These are phyloP conservation scores for Elasticomyces elasticus DNA, from an alignment of 495 filamentous ascomycete species.

Conservation along the genomic window DNA sequence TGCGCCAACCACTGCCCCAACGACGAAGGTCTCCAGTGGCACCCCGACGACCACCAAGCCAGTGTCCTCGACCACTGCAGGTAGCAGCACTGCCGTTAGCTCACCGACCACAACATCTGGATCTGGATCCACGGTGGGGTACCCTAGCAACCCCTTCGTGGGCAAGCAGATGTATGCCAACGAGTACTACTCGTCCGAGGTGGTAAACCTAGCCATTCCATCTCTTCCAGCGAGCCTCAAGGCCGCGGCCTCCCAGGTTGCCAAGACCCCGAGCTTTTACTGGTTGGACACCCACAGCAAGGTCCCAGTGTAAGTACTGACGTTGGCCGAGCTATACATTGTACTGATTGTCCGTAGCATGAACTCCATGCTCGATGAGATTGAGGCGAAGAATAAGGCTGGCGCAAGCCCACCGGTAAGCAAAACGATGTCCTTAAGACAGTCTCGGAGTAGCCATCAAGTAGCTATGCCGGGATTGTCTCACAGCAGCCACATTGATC, in stretches of 20 bases:
- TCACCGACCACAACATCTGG: neutral
- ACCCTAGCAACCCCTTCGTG: slow-evolving; percentile 41
- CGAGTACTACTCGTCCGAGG: slow-evolving; percentile 45
- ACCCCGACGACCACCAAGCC: neutral
- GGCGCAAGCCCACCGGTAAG: slow-evolving; percentile 40
- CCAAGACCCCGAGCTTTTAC: slow-evolving; percentile 45
- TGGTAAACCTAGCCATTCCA: slow-evolving; percentile 39
- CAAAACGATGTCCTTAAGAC: too few species aligned
- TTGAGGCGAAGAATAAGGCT: slow-evolving; percentile 45
- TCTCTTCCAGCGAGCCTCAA: slow-evolving; percentile 32
- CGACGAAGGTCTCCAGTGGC: neutral
- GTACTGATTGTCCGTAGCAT: slow-evolving; percentile 30
- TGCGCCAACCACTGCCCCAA: neutral
- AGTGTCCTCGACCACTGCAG: neutral
- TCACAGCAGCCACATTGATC: too few species aligned
- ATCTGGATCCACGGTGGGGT: neutral
- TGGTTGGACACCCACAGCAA: slow-evolving; percentile 6
- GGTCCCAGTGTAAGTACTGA: slow-evolving; percentile 6
- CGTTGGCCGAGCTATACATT: too few species aligned
- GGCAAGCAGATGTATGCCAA: slow-evolving; percentile 48
- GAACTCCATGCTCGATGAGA: slow-evolving; percentile 45
- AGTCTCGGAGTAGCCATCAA: too few species aligned
- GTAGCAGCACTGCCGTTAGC: neutral
- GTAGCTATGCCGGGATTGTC: too few species aligned
- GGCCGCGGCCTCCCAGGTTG: slow-evolving; percentile 42